These are phyloP conservation scores for button mushroom (Agaricus bisporus) DNA, from an alignment of 768 basidiomycete genomes.

Conservation along the genomic window DNA sequence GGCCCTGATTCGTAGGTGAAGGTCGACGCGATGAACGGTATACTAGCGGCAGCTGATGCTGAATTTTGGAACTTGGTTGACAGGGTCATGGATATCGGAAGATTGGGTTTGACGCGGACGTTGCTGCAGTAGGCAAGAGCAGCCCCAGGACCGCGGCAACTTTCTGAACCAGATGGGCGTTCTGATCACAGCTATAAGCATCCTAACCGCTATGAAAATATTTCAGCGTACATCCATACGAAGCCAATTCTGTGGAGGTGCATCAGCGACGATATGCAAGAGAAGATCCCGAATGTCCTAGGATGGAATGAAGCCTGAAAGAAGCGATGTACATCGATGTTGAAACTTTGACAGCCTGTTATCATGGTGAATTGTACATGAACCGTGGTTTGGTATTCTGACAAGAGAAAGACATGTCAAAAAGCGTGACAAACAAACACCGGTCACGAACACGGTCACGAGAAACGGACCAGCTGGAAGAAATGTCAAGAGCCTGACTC, in stretches of 20 bases:
- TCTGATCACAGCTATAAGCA: constrained; percentile 34
- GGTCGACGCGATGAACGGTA: constrained; percentile 67
- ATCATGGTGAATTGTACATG: constrained; percentile 71
- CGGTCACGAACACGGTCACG: no score
- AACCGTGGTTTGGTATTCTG: constrained; percentile 64
- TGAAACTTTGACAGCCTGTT: constrained; percentile 69
- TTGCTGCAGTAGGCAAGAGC: constrained; percentile 64
- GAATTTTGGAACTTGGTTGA: constrained; percentile 20
- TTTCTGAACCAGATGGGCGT: constrained; percentile 66
- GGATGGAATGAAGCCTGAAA: not conserved
- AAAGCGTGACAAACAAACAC: no score
- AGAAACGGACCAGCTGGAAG: no score
- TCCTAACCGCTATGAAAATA: not conserved
- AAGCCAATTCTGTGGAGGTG: constrained; percentile 83
- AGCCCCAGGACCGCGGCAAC: constrained; percentile 72
- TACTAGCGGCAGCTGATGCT: constrained; percentile 24
- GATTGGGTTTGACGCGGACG: constrained; percentile 39
- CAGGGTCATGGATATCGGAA: constrained; percentile 37
- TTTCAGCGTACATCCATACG: constrained; percentile 59
- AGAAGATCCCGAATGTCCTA: constrained; percentile 90
- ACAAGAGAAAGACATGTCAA: not conserved
- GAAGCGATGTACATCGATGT: constrained; percentile 61
- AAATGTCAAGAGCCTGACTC: no score
- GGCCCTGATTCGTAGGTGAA: constrained; percentile 90
- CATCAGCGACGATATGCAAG: constrained; percentile 76